Evolutionary conservation across 2,329 filamentous ascomycete genomes (phyloP), one percentile per base, ranked within the genome.

Genomic region (Peltaster fructicola): DNA sequence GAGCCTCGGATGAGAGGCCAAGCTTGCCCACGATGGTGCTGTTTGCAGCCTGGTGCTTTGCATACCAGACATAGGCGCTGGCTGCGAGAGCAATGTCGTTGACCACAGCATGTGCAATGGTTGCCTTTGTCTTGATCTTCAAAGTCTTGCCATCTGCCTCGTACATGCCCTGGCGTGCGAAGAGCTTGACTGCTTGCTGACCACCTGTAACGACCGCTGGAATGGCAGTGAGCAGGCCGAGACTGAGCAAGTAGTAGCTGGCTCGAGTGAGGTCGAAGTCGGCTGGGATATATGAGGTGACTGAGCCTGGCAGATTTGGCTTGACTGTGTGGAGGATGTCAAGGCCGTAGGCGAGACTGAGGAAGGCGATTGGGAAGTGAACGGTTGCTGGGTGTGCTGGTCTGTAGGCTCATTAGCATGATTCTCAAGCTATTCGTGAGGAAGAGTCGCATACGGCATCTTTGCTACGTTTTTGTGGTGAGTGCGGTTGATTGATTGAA

Each of bases 341-440:
- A 30, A 59, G 50, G 20, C 31, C 48, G 24, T 50, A 54, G 17
- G 52, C 48, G 8, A 57, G 41, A 20, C 45, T 36, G 30, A 55
- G 47, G 41, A 59, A 57, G 28, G 55, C 48, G 26, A 61, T 48
- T 11, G 57, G 57, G 39, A 56, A 58, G 41, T 61, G 57, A 21
- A 60, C 53, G 7, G 49, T 43, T 14, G 55, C 53, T 23, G 56
- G 56, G 36, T 61, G 57, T 20, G 46, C 39, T 26, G 57, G 56
- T 34, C 56, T 54, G 30, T 48, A 52, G 20, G 21, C n/a, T n/a
- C n/a, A n/a, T n/a, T n/a, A n/a, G n/a, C n/a, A n/a, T n/a, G n/a
- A n/a, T n/a, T n/a, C n/a, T n/a, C n/a, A n/a, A n/a, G n/a, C n/a
- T n/a, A n/a, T n/a, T n/a, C n/a, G n/a, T n/a, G n/a, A n/a, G n/a